These are phyloP conservation scores for Datura wrightii DNA, from an alignment of 257 asterid species.

Conservation along the genomic window DNA sequence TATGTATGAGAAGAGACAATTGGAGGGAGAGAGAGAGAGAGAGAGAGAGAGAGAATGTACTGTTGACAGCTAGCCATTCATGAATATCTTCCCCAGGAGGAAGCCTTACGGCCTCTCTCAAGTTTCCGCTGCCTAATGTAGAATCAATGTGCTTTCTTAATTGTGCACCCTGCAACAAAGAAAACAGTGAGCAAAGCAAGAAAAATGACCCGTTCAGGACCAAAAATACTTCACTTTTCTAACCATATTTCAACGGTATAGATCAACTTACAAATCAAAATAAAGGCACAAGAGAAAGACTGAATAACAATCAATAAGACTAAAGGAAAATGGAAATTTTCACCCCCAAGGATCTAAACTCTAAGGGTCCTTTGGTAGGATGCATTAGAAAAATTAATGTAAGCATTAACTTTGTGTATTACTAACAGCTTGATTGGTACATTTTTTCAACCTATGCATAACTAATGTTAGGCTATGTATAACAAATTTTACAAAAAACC, in stretches of 20 bases:
- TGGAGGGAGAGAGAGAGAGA: not conserved
- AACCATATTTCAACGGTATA: not conserved
- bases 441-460: too few relatives aligned
- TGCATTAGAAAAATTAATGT: too few relatives aligned
- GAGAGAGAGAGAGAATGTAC: slow-evolving; percentile 44
- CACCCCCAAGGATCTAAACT: not conserved
- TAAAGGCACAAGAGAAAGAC: not conserved
- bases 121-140: slow-evolving; percentile 90
- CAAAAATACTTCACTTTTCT: not conserved
- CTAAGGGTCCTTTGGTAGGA: too few relatives aligned
- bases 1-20: not conserved
- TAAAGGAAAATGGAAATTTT: not conserved
- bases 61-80: slow-evolving; percentile 96
- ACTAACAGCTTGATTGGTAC: too few relatives aligned
- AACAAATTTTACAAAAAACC: too few relatives aligned
- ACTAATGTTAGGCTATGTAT: too few relatives aligned
- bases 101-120: slow-evolving; percentile 92
- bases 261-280: not conserved
- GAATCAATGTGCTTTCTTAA: slow-evolving; percentile 89
- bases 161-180: slow-evolving; percentile 81
- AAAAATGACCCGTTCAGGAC: not conserved
- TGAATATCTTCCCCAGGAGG: slow-evolving; percentile 96
- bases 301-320: not conserved
- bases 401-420: too few relatives aligned
- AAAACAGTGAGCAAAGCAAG: not conserved